A percentile compares a stretch with the other conserved stretches of the same genome.
These are phyloP conservation scores for Caryopteris hybrid DNA, from an alignment of 305 asterid species.

Conservation along the genomic window DNA sequence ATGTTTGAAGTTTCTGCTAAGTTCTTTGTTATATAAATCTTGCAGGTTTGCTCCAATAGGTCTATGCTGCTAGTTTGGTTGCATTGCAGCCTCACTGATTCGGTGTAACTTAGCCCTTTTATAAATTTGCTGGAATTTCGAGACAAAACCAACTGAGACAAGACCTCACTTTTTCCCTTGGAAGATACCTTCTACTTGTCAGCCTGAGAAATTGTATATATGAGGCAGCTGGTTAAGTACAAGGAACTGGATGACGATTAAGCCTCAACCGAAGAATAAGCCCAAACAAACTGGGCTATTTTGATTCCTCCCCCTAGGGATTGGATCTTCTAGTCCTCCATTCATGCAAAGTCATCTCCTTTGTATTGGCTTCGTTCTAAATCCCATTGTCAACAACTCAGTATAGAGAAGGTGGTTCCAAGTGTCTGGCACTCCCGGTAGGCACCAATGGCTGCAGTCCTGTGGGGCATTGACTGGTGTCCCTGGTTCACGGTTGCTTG, in stretches of 20 bases:
- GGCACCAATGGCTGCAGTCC: slow-evolving; percentile 96
- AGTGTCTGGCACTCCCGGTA: slow-evolving; percentile 84
- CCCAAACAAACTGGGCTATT: slow-evolving; percentile 4
- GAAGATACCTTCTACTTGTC: slow-evolving; percentile 18
- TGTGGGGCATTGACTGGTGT: slow-evolving; percentile 56
- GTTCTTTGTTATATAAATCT: too few species aligned
- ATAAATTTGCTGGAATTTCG: slow-evolving; percentile 2
- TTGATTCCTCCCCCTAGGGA: neutral
- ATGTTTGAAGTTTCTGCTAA: neutral
- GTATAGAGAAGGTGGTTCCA: slow-evolving; percentile 75
- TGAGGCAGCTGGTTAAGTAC: slow-evolving; percentile 20
- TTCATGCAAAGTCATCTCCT: neutral
- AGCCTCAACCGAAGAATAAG: slow-evolving; percentile 28
- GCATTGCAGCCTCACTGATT: too few species aligned
- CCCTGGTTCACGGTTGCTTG: slow-evolving; percentile 69
- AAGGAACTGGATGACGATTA: neutral
- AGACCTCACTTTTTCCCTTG: neutral
- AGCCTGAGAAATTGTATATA: slow-evolving; percentile 6
- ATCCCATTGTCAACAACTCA: slow-evolving; percentile 43
- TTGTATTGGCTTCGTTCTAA: slow-evolving; percentile 24
- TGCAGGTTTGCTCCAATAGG: too few species aligned
- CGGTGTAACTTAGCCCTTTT: too few species aligned
- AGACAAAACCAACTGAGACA: too few species aligned
- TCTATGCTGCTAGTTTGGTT: too few species aligned
- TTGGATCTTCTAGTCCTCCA: neutral